phyloP scores from a whole-genome alignment of 2,329 filamentous ascomycete species.

The Aureobasidium sp. region DNA sequence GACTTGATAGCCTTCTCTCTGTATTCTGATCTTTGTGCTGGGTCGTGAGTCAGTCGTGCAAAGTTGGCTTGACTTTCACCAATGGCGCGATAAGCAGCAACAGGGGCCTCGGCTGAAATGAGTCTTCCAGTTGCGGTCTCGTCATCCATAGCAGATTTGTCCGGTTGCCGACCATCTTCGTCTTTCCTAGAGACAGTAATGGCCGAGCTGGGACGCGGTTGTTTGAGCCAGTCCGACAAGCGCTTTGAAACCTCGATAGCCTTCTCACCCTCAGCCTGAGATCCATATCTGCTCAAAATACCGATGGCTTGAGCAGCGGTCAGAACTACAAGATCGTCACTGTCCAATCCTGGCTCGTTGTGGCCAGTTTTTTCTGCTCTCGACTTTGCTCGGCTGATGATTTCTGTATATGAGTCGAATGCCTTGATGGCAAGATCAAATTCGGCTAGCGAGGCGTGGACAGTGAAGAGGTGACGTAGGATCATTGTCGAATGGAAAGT shows the following conservation, averaged over 20 bases:
- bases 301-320: constrained; percentile 74
- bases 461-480: constrained; percentile 74
- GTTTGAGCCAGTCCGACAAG: constrained; percentile 67
- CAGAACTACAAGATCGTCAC: constrained; percentile 65
- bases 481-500: constrained; percentile 93
- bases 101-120: constrained; percentile 54
- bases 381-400: constrained; percentile 77
- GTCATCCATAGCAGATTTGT: constrained; percentile 20
- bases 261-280: constrained; percentile 65
- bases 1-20: constrained; percentile 70
- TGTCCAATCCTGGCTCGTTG: constrained; percentile 62
- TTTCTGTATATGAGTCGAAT: constrained; percentile 83
- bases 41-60: constrained; percentile 74
- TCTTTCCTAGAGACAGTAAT: constrained; percentile 12
- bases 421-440: constrained; percentile 88
- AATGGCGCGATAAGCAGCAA: constrained; percentile 71
- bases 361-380: constrained; percentile 68
- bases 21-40: constrained; percentile 58
- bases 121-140: constrained; percentile 25
- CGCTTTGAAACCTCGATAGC: constrained; percentile 61
- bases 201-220: constrained; percentile 34
- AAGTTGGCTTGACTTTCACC: constrained; percentile 81
- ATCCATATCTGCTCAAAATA: constrained; percentile 75
- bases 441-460: constrained; percentile 80
- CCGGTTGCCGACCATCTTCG: neutral